phyloP scores from a whole-genome alignment of 2,329 filamentous ascomycete genomes.

The Neofusicoccum sp. region DNA sequence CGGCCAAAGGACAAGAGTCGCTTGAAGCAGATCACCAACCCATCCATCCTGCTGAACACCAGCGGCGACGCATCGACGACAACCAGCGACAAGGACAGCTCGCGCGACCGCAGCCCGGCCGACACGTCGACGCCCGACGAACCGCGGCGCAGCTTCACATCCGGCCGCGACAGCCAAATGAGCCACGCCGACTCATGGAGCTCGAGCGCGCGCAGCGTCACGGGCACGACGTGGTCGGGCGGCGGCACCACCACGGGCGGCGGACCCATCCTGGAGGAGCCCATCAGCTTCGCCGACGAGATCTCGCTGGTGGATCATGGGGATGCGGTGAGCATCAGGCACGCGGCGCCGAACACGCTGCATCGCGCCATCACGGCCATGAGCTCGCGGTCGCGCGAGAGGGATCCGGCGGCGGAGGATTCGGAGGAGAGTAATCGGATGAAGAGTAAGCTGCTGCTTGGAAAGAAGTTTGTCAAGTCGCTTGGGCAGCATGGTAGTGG shows the following conservation, averaged over 20 bases:
- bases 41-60: constrained; percentile 63
- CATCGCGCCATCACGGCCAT: constrained; percentile 37
- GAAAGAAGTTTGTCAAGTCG: constrained; percentile 26
- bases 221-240: constrained; percentile 8
- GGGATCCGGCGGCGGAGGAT: constrained; percentile 13
- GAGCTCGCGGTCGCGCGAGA: constrained; percentile 22
- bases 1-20: constrained; percentile 80
- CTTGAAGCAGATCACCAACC: constrained; percentile 81
- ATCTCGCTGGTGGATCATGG: constrained; percentile 15
- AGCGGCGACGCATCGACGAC: not conserved
- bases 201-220: constrained; percentile 7
- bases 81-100: constrained; percentile 25
- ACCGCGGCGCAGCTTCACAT: constrained; percentile 21
- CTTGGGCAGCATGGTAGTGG: not conserved
- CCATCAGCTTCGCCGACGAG: constrained; percentile 37
- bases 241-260: not conserved
- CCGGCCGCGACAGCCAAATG: constrained; percentile 12
- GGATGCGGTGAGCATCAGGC: constrained; percentile 31
- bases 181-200: constrained; percentile 17
- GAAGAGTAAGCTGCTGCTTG: constrained; percentile 26
- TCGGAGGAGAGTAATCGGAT: constrained; percentile 26
- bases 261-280: not conserved
- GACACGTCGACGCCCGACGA: not conserved
- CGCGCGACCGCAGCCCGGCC: constrained; percentile 36
- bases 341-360: constrained; percentile 34